These are phyloP conservation scores for Phoenix dactylifera DNA, from an alignment of 176 grass and related monocot genomes.

Conservation along the genomic window DNA sequence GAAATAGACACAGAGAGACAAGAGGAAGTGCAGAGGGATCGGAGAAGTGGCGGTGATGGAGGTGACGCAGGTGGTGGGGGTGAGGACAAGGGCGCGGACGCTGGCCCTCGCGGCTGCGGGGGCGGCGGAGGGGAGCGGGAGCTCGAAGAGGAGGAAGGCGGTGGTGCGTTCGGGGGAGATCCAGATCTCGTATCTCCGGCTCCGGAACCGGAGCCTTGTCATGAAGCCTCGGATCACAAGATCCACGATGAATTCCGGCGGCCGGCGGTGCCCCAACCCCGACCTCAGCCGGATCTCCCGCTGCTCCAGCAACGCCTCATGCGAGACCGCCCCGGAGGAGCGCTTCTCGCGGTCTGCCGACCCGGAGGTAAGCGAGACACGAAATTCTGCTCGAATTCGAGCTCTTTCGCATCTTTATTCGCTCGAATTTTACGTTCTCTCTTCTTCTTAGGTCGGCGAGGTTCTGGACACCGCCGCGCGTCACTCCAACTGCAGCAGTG, in stretches of 20 bases:
- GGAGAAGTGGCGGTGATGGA: background rate
- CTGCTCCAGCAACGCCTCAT: conserved; percentile 5
- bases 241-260: background rate
- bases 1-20: background rate
- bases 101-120: background rate
- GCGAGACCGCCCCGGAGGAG: background rate
- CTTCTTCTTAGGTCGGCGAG: background rate
- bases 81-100: background rate
- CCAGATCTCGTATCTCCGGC: background rate
- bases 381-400: conserved; percentile 1
- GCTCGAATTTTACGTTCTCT: background rate
- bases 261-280: background rate
- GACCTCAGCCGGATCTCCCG: conserved; percentile 2
- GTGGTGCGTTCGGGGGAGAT: background rate
- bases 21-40: conserved; percentile 1
- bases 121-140: background rate
- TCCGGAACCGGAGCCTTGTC: background rate
- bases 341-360: background rate
- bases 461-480: background rate
- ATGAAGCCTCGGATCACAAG: background rate
- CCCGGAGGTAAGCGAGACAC: background rate
- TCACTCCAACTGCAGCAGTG: background rate
- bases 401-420: background rate
- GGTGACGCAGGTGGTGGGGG: background rate
- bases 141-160: conserved; percentile 3